A percentile compares a stretch with the other conserved stretches of the same genome.
These are phyloP conservation scores for Iris pallida DNA, from an alignment of 116 monocot genomes.

Conservation along the genomic window DNA sequence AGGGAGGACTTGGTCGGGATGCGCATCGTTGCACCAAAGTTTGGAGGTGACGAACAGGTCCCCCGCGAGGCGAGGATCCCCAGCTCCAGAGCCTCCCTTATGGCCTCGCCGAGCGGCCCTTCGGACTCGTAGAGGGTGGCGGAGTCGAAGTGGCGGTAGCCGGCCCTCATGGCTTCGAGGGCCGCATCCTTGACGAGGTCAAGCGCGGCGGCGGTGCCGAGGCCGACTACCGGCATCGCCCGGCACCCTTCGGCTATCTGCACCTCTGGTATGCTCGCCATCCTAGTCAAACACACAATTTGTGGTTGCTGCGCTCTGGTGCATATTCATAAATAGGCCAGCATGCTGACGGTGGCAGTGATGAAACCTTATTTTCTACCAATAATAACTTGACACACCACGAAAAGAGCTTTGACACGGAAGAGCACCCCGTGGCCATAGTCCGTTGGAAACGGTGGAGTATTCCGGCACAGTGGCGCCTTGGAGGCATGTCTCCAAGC, in stretches of 20 bases:
- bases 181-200: constrained; percentile 2
- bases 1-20: constrained; percentile 33
- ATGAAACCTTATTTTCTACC: too few species aligned
- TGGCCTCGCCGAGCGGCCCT: constrained; percentile 25
- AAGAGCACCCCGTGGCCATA: too few species aligned
- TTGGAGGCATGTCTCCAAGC: too few species aligned
- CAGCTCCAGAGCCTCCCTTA: constrained; percentile 16
- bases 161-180: constrained; percentile 20
- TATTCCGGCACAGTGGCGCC: too few species aligned
- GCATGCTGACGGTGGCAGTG: too few species aligned
- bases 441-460: too few species aligned
- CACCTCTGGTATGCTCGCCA: constrained; percentile 4
- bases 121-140: constrained; percentile 36
- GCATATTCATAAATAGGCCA: too few species aligned
- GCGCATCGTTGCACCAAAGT: constrained; percentile 36
- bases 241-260: too few species aligned
- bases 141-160: constrained; percentile 58
- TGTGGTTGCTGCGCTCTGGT: too few species aligned
- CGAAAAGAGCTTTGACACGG: too few species aligned
- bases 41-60: constrained; percentile 57
- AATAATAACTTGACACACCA: too few species aligned
- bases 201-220: constrained; percentile 29
- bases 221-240: constrained; percentile 26
- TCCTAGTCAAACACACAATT: too few species aligned
- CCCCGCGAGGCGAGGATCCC: constrained; percentile 29